Evolutionary conservation across 1,284 basidiomycete species (phyloP).

Genomic region (Apiotrichum domesticum): DNA sequence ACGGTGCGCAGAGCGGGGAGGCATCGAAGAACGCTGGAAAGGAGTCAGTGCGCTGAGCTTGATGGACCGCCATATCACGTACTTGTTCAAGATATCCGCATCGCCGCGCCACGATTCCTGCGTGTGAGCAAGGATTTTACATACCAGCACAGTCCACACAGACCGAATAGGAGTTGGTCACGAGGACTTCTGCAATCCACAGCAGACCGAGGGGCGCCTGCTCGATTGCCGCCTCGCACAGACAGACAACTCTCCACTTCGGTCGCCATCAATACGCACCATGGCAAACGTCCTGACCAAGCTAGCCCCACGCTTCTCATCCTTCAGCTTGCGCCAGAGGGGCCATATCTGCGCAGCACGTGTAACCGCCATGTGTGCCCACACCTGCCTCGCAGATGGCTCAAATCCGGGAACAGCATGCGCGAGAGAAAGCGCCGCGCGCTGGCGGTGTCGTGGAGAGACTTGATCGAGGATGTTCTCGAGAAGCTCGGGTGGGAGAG

Average conservation of each 20-base stretch:
- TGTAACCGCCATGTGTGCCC: constrained; percentile 35
- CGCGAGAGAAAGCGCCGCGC: constrained; percentile 40
- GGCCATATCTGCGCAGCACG: constrained; percentile 29
- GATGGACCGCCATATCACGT: background rate
- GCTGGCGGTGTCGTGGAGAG: constrained; percentile 32
- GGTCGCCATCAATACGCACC: constrained; percentile 11
- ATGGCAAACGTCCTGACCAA: constrained; percentile 27
- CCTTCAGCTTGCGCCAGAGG: constrained; percentile 29
- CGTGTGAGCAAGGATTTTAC: background rate
- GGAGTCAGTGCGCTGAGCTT: background rate
- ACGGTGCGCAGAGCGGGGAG: constrained; percentile 34
- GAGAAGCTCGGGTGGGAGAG: constrained; percentile 43
- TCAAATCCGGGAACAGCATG: constrained; percentile 16
- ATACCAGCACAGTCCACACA: background rate
- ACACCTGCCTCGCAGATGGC: constrained; percentile 31
- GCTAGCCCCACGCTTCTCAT: constrained; percentile 14
- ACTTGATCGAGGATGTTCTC: constrained; percentile 39
- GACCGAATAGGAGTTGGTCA: too few relatives aligned
- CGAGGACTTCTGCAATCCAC: too few relatives aligned
- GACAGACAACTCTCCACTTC: too few relatives aligned
- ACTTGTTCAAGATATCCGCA: constrained; percentile 48
- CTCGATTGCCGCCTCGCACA: too few relatives aligned
- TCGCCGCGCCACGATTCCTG: constrained; percentile 45
- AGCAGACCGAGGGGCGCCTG: too few relatives aligned
- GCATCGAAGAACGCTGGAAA: constrained; percentile 36